Percentiles rank a stretch among this genome's conserved stretches.
Conservation (phyloP, 768 basidiomycete genomes). For the Tulasnella sp. region DNA sequence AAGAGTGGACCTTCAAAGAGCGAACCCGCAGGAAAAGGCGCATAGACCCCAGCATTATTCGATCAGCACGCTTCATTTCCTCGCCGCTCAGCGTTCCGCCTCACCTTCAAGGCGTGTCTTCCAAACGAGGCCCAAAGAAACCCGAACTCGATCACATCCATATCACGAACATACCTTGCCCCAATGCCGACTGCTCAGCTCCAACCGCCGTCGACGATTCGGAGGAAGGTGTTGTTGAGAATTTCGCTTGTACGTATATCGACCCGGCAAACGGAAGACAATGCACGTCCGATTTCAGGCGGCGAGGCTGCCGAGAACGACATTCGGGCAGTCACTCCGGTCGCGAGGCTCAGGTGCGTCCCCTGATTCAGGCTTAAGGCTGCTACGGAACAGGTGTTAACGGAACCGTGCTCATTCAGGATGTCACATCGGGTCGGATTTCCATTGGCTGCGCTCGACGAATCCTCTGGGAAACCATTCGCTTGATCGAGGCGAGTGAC, state of each 20-base stretch:
- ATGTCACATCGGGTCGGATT: not conserved
- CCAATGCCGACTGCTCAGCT: conserved; percentile 2
- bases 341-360: conserved; percentile 10
- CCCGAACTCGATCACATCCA: not conserved
- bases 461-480: conserved; percentile 13
- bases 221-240: not conserved
- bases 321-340: conserved; percentile 14
- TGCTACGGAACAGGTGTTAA: not conserved
- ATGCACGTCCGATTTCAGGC: conserved; percentile 13
- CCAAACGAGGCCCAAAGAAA: not conserved
- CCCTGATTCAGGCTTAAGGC: not conserved
- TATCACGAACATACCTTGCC: conserved; percentile 9
- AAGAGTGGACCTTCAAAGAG: not conserved
- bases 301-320: conserved; percentile 13
- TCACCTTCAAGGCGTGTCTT: no score
- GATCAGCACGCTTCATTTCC: not conserved
- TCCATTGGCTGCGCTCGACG: conserved; percentile 7
- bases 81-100: not conserved
- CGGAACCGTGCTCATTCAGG: not conserved
- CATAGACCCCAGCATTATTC: not conserved
- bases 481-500: conserved; percentile 6
- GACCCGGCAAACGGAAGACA: conserved; percentile 1
- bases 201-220: not conserved
- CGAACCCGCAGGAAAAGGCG: not conserved
- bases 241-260: conserved; percentile 7